These are phyloP conservation scores for Ganoderma lucidum DNA, from an alignment of 1,284 basidiomycete genomes.

Conservation along the genomic window DNA sequence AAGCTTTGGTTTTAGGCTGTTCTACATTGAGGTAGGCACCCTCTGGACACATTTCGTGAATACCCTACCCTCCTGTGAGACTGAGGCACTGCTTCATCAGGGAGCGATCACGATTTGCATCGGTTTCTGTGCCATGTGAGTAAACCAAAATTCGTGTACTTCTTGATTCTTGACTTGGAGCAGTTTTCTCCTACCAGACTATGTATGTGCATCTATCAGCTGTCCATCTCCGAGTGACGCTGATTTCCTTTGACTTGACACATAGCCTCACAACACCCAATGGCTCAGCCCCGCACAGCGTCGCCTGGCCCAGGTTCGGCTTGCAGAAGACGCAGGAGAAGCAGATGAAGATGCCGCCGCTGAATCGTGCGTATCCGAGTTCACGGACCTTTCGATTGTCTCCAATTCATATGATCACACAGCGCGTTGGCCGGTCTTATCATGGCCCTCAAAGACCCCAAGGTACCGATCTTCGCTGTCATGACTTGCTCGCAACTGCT, in stretches of 20 bases:
- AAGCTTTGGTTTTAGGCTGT: constrained; percentile 52
- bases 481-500: constrained; percentile 60
- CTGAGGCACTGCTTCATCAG: constrained; percentile 40
- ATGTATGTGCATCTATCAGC: constrained; percentile 45
- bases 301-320: constrained; percentile 72
- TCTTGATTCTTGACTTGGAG: background rate
- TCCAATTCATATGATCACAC: background rate
- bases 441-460: constrained; percentile 68
- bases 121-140: constrained; percentile 64
- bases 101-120: constrained; percentile 64
- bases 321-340: constrained; percentile 81
- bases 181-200: constrained; percentile 58
- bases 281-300: constrained; percentile 68
- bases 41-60: background rate
- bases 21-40: constrained; percentile 62
- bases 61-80: background rate
- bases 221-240: background rate
- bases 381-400: background rate
- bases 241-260: background rate
- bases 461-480: constrained; percentile 66
- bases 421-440: constrained; percentile 62
- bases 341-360: constrained; percentile 64
- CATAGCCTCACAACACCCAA: constrained; percentile 69
- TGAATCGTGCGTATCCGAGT: constrained; percentile 55
- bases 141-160: constrained; percentile 2